Percentiles rank a stretch among this genome's conserved stretches.
phyloP scores from a whole-genome alignment of 2,329 filamentous ascomycete genomes.

The Aspergillus sp. region DNA sequence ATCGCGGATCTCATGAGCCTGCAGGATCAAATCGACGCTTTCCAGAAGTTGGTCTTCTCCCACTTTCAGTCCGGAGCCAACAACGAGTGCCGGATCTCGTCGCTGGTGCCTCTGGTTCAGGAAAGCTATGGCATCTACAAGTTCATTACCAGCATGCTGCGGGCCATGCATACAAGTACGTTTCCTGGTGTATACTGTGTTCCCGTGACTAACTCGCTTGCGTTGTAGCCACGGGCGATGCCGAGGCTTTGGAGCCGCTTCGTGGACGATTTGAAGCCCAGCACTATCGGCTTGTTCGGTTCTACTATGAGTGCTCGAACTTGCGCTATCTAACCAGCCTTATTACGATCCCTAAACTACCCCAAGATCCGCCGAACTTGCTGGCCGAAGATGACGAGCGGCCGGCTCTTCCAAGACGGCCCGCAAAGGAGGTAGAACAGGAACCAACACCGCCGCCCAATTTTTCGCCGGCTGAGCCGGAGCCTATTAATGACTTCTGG shows the following conservation, averaged over 20 bases:
- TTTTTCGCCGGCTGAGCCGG: constrained; percentile 63
- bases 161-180: constrained; percentile 92
- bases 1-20: constrained; percentile 93
- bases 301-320: constrained; percentile 99
- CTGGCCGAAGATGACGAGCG: constrained; percentile 75
- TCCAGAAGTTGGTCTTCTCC: constrained; percentile 97
- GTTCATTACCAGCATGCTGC: constrained; percentile 98
- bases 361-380: constrained; percentile 85
- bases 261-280: constrained; percentile 87
- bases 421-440: constrained; percentile 58
- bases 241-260: constrained; percentile 82
- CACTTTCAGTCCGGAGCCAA: constrained; percentile 86
- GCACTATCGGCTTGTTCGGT: constrained; percentile 91
- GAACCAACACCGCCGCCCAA: constrained; percentile 59
- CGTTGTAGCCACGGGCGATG: constrained; percentile 70
- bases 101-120: constrained; percentile 83
- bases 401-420: constrained; percentile 72
- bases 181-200: constrained; percentile 7
- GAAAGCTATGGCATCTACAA: constrained; percentile 99
- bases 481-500: constrained; percentile 97
- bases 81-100: constrained; percentile 94
- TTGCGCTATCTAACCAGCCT: constrained; percentile 90
- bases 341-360: constrained; percentile 91
- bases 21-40: constrained; percentile 96
- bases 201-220: constrained; percentile 5